Conservation (phyloP, 768 basidiomycete genomes). For the Podaxis sp. region DNA sequence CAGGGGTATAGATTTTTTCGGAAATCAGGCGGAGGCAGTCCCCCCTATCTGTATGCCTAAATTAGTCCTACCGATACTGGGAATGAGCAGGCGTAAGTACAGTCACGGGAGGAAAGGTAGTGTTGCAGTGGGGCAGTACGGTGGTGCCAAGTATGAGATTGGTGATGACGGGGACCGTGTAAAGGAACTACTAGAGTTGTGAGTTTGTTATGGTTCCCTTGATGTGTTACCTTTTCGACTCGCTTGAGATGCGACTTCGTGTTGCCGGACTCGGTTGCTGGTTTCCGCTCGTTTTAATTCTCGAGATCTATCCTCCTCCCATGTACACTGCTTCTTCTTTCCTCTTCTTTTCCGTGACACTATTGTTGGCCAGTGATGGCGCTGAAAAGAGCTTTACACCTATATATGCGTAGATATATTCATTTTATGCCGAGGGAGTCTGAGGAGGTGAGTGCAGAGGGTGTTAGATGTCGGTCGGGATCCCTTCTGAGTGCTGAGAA, state of each 20-base stretch:
- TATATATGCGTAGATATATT: not conserved
- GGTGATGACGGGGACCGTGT: slow-evolving; percentile 6
- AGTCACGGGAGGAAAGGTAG: not conserved
- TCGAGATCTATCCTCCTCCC: not conserved
- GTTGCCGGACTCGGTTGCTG: not conserved
- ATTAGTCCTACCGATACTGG: slow-evolving; percentile 8
- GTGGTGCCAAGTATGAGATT: slow-evolving; percentile 2
- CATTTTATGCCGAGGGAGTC: not conserved
- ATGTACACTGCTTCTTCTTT: not conserved
- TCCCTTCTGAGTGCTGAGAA: no score
- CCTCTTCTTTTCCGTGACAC: not conserved
- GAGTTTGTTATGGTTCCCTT: not conserved
- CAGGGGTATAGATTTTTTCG: no score
- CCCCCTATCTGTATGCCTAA: no score
- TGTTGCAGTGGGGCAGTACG: slow-evolving; percentile 4
- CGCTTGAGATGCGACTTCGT: not conserved
- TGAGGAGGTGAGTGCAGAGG: no score
- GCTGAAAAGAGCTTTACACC: not conserved
- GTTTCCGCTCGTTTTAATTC: not conserved
- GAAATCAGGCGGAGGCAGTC: no score
- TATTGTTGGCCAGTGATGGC: not conserved
- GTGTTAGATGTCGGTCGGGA: no score
- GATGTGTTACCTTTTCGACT: not conserved
- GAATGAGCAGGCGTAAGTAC: not conserved
- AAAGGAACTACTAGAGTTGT: not conserved